A percentile compares a stretch with the other conserved stretches of the same genome.
phyloP scores from a whole-genome alignment of 208 protist genomes.

The Trichomonas tenax region DNA sequence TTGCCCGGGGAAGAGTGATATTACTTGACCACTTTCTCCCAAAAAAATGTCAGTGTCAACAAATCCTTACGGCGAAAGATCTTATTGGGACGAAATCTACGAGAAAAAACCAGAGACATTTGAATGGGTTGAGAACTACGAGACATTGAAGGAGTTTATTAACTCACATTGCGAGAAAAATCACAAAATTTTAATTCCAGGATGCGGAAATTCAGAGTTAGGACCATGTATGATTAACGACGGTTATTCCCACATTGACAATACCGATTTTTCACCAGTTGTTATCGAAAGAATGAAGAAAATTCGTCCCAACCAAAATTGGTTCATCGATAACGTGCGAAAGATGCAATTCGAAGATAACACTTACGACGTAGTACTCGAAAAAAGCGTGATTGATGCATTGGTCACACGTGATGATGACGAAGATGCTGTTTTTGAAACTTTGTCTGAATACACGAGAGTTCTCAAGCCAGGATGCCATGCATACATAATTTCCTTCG shows the following conservation, averaged over 20 bases:
- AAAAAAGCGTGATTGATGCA: neutral
- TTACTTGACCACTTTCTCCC: too few species aligned
- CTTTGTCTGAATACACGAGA: neutral
- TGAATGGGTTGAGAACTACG: neutral
- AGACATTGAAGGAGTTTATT: neutral
- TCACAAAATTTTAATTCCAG: conserved; percentile 4
- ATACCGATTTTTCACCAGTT: neutral
- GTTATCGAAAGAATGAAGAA: neutral
- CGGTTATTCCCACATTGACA: neutral
- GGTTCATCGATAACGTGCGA: neutral
- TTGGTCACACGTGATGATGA: neutral
- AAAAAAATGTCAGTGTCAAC: neutral
- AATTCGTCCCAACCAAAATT: neutral
- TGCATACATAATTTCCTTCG: neutral
- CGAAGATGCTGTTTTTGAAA: neutral
- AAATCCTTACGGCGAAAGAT: neutral
- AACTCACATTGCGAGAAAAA: neutral
- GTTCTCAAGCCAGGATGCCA: neutral
- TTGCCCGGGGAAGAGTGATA: too few species aligned
- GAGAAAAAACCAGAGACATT: neutral
- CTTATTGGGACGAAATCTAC: conserved; percentile 1
- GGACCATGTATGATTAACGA: neutral
- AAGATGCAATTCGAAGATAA: neutral
- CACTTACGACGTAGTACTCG: neutral
- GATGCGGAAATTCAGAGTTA: neutral